Base-by-base conservation (phyloP, 352 stramenopile species). In the Globisporangium recalcitrans region DNA sequence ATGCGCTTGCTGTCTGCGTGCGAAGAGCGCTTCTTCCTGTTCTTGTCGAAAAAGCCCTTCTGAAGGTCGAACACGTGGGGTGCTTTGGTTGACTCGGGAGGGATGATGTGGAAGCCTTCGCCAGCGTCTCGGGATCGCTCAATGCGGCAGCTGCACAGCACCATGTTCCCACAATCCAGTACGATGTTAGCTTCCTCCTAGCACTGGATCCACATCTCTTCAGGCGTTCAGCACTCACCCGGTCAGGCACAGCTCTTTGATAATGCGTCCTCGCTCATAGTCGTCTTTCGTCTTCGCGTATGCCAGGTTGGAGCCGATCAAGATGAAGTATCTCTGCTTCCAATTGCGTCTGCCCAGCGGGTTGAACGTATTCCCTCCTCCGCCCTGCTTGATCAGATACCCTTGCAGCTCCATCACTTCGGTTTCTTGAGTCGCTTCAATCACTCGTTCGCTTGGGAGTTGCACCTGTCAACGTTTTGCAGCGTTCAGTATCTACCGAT, bases 281-380 rank as follows among this genome's bases (percentile, higher is more conserved):
- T 95, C 86, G 60, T 95, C 86, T 48, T 93, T 93, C 0, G 84
- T 90, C 62, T 83, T 91, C 1, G 86, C 86, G 58, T 95, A 95
- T 52, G 87, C 83, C 44, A 95, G 66, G 31, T 77, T 88, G 22
- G 73, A 61, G 1, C 78, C 80, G 26, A 78, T 78, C 27, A 95
- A 71, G 64, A 93, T 90, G 62, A 95, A 95, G 68, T 93, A 95
- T 31, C 86, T 76, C 63, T 93, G 84, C 70, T 95, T 95, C 86
- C 86, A 95, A 67, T 93, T 93, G 53, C 87, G 87, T n/a, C 86
- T 67, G 0, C 84, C 79, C 1, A 95, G 74, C 1, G 82, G 82
- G 36, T 91, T 93, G 24, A 91, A 80, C 9, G 80, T 77, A 47
- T 88, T 88, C 9, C 86, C 80, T 29, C 86, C 86, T 52, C 77